phyloP scores from a whole-genome alignment of 306 rosid species.

The Begonia peltatifolia region DNA sequence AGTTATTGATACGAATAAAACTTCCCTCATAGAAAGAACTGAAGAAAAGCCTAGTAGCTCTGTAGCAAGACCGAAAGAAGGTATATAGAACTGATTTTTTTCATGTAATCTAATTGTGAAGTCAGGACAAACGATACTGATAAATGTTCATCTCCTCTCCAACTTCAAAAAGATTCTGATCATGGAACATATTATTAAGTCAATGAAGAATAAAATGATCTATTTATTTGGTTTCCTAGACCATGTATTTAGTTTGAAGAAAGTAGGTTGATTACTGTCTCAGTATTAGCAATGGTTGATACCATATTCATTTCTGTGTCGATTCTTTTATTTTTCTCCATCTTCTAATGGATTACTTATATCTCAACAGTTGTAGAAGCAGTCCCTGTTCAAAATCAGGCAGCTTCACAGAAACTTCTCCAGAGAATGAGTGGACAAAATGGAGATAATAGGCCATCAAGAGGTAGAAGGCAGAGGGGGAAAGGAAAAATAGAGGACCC shows the following conservation, averaged over 20 bases:
- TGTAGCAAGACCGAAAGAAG: conserved; percentile 76
- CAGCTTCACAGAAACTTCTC: conserved; percentile 83
- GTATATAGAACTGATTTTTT: conserved; percentile 21
- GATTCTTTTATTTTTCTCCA: neutral
- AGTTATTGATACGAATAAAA: conserved; percentile 15
- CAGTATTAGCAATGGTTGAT: too few species aligned
- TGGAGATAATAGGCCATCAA: conserved; percentile 20
- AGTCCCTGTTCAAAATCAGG: conserved; percentile 83
- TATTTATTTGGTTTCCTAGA: too few species aligned
- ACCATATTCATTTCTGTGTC: too few species aligned
- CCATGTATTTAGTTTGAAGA: neutral
- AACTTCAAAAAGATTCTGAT: too few species aligned
- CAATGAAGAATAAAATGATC: too few species aligned
- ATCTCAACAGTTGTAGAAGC: conserved; percentile 47
- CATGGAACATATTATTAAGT: too few species aligned
- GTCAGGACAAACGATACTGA: too few species aligned
- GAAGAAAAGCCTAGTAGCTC: conserved; percentile 74
- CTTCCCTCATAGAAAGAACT: conserved; percentile 21
- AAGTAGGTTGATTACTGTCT: too few species aligned
- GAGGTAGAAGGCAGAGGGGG: conserved; percentile 37
- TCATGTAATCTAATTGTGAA: neutral
- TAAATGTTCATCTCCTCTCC: too few species aligned
- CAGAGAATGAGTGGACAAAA: conserved; percentile 51
- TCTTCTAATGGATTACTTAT: conserved; percentile 2
- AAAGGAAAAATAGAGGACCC: conserved; percentile 53